phyloP scores from a whole-genome alignment of 1,284 basidiomycete genomes.

The Ganoderma sinense region DNA sequence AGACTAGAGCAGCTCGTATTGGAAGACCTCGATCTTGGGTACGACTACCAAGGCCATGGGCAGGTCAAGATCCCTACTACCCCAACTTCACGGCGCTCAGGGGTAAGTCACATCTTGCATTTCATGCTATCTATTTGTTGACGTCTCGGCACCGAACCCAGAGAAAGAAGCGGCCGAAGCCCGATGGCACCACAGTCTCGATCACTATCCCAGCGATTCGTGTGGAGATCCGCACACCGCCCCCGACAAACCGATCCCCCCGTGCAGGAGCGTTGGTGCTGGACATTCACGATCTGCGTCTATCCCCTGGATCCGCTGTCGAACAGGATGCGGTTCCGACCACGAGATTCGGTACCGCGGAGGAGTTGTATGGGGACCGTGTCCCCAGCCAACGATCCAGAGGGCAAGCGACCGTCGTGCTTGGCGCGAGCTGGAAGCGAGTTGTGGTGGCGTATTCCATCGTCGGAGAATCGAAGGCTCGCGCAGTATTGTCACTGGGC shows the following conservation, averaged over 20 bases:
- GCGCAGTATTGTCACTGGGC: constrained; percentile 42
- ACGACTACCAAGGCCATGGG: constrained; percentile 49
- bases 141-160: not conserved
- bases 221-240: constrained; percentile 64
- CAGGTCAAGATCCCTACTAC: constrained; percentile 5
- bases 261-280: constrained; percentile 76
- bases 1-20: constrained; percentile 59
- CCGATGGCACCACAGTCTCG: constrained; percentile 33
- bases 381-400: not conserved
- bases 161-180: constrained; percentile 23
- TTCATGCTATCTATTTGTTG: not conserved
- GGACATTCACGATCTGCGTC: constrained; percentile 63
- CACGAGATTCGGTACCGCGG: constrained; percentile 50
- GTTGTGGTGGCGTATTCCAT: constrained; percentile 57
- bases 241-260: constrained; percentile 46
- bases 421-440: constrained; percentile 51
- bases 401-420: constrained; percentile 35
- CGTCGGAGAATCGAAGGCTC: constrained; percentile 42
- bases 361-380: constrained; percentile 22
- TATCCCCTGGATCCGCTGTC: constrained; percentile 45
- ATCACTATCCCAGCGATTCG: constrained; percentile 63
- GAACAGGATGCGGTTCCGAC: constrained; percentile 32
- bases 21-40: constrained; percentile 60
- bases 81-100: constrained; percentile 20
- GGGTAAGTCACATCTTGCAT: constrained; percentile 25